phyloP scores from a whole-genome alignment of 179 eudicot genomes.

The Beta macrorhiza region DNA sequence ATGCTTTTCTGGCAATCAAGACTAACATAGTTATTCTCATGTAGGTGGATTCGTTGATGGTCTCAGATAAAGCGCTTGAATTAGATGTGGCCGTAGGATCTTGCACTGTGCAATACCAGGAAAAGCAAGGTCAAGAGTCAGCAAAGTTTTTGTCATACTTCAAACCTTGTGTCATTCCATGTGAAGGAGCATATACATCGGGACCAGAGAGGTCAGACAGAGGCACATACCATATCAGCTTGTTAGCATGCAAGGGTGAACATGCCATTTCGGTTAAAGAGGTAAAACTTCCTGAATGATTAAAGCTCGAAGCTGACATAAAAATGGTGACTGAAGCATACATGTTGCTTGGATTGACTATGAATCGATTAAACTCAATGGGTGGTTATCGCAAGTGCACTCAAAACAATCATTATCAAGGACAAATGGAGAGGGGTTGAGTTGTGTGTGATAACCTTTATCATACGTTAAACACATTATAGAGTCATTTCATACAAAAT shows the following conservation, averaged over 20 bases:
- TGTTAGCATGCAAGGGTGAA: slow-evolving; percentile 68
- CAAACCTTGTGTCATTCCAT: slow-evolving; percentile 66
- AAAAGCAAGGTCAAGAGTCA: slow-evolving; percentile 72
- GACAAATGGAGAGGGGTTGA: background rate
- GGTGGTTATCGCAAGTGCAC: background rate
- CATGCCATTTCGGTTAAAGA: slow-evolving; percentile 69
- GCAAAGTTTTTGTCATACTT: slow-evolving; percentile 69
- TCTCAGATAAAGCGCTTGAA: slow-evolving; percentile 65
- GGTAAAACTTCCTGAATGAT: slow-evolving; percentile 30
- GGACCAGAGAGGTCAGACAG: slow-evolving; percentile 33
- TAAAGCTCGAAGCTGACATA: background rate
- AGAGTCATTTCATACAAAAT: background rate
- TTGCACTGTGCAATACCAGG: slow-evolving; percentile 64
- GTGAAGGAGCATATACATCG: slow-evolving; percentile 52
- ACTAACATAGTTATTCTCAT: background rate
- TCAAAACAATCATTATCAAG: background rate
- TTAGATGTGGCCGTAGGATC: slow-evolving; percentile 65
- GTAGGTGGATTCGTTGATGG: slow-evolving; percentile 50
- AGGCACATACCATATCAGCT: slow-evolving; percentile 44
- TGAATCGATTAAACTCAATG: background rate
- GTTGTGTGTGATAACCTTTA: background rate
- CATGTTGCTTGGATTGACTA: background rate
- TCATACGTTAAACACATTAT: background rate
- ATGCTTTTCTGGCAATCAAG: background rate
- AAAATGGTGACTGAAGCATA: background rate